Percentiles rank a stretch among this genome's conserved stretches.
Conservation (phyloP, 176 grass and related monocot species). For the Bromus sterilis region DNA sequence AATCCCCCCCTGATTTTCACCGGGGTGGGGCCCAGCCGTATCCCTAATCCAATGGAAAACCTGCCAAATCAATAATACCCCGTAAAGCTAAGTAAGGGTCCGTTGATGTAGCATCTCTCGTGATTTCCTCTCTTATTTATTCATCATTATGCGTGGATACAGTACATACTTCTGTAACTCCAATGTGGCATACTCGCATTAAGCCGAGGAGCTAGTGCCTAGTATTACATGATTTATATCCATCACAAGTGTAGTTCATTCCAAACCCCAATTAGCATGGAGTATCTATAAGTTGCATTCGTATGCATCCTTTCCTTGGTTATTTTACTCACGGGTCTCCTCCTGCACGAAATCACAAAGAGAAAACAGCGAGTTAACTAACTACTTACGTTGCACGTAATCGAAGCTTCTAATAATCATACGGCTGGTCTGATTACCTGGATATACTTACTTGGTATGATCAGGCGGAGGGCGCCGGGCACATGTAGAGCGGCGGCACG, state of each 20-base stretch:
- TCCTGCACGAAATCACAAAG: not conserved
- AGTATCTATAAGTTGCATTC: not conserved
- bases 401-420: not conserved
- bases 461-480: constrained; percentile 11
- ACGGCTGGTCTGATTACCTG: not conserved
- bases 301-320: not conserved
- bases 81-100: too few species aligned
- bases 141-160: not conserved
- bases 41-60: too few species aligned
- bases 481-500: constrained; percentile 21
- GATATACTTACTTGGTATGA: too few species aligned
- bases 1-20: too few species aligned
- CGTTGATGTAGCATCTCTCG: too few species aligned
- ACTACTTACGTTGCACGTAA: not conserved
- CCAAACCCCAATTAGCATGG: not conserved
- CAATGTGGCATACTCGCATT: not conserved
- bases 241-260: not conserved
- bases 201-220: not conserved
- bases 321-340: not conserved
- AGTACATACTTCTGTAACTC: not conserved
- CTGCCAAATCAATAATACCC: too few species aligned
- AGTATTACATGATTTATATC: not conserved
- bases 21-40: too few species aligned
- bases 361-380: not conserved
- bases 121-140: not conserved